Evolutionary conservation across 306 rosid species (phyloP), one percentile per base, ranked within the genome.

Genomic region (Mucuna pruriens): DNA sequence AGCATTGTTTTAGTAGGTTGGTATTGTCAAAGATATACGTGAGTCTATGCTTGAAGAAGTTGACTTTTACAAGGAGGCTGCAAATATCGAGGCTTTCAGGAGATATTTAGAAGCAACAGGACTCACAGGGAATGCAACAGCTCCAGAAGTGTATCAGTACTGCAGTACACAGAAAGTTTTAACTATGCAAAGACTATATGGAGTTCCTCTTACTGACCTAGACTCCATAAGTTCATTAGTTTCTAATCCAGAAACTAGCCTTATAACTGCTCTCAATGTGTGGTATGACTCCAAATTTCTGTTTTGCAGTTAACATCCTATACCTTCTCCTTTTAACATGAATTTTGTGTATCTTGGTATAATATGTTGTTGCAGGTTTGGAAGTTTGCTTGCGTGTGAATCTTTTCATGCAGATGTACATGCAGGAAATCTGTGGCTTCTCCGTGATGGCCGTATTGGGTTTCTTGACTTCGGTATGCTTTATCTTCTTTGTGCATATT

Each of bases 321-420:
- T 16, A 48, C 49, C 12, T 80, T 79, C 64, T 29, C 49, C 76
- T 46, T 71, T 83, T 75, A 74, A 62, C 65, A 77, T 44, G 76
- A 82, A 71, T 20, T 25, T 23, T 71, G 4, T 62, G 33, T 74
- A 69, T 19, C 77, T 60, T 55, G 79, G 68, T 75, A 78, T 83
- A 54, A 80, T 62, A 75, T 76, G 22, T 68, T 82, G 82, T 42
- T 87, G 78, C 89, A 93, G 99, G 99, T 95, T 93, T 88, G 99
- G 99, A 78, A 95, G 99, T 90, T 89, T 95, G 90, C 98, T 95
- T 77, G 94, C 93, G 42, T 95, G 99, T 88, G 99, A 95, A 81
- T 85, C 97, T 85, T 95, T 95, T 84, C 99, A 93, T 70, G 99
- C 99, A 67, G 99, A 93, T 79, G 99, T 95, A 13, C 99, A 95